phyloP scores from a whole-genome alignment of 1,139 yeast species.

The Lodderomyces margitis region DNA sequence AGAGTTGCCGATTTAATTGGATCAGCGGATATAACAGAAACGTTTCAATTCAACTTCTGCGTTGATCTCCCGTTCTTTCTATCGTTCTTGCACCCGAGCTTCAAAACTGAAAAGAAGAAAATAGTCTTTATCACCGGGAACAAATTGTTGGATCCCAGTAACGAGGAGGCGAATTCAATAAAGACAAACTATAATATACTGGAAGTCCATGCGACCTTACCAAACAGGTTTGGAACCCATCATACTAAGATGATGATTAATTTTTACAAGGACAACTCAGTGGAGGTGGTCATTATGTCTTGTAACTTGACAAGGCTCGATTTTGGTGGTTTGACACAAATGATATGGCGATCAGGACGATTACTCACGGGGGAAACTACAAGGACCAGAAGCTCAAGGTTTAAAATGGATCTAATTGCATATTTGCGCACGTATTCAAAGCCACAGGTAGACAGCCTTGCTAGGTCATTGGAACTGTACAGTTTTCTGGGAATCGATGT shows the following conservation, averaged over 20 bases:
- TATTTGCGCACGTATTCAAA: conserved; percentile 46
- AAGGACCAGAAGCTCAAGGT: conserved; percentile 16
- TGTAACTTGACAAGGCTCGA: conserved; percentile 57
- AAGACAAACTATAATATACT: conserved; percentile 23
- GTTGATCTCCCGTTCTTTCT: conserved; percentile 43
- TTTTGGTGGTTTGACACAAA: conserved; percentile 58
- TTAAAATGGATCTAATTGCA: conserved; percentile 36
- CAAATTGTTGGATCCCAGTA: conserved; percentile 17
- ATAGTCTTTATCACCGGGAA: conserved; percentile 36
- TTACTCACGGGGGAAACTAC: conserved; percentile 19
- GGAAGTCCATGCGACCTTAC: conserved; percentile 33
- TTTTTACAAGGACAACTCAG: conserved; percentile 39
- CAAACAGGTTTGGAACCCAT: conserved; percentile 48
- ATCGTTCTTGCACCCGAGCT: conserved; percentile 29
- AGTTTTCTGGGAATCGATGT: conserved; percentile 50
- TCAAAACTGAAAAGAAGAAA: conserved; percentile 20
- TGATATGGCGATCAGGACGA: conserved; percentile 61
- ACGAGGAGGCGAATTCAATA: conserved; percentile 14
- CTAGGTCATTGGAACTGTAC: conserved; percentile 25
- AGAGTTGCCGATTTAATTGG: conserved; percentile 30
- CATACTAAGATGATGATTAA: conserved; percentile 70
- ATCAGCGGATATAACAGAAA: conserved; percentile 26
- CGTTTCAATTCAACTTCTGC: conserved; percentile 51
- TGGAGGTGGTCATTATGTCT: conserved; percentile 58
- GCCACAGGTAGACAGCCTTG: conserved; percentile 25